phyloP scores from a whole-genome alignment of 2,329 filamentous ascomycete genomes.

The Daldinia sp. region DNA sequence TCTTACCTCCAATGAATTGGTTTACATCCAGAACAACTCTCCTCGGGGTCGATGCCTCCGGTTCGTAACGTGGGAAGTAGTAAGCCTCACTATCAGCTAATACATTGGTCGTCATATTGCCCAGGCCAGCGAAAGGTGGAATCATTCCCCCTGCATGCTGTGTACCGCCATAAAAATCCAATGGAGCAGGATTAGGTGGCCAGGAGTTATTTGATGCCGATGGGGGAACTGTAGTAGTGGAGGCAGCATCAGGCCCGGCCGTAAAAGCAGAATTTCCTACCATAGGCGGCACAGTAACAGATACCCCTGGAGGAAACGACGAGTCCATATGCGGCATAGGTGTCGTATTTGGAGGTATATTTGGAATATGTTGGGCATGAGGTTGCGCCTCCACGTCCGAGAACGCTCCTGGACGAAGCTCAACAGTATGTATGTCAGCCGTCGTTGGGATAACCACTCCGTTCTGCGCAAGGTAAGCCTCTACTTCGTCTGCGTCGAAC shows the following conservation, averaged over 20 bases:
- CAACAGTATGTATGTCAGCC: slow-evolving; percentile 70
- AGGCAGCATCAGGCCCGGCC: background rate
- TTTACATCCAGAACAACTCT: slow-evolving; percentile 38
- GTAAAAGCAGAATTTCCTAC: slow-evolving; percentile 14
- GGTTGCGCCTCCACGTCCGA: slow-evolving; percentile 39
- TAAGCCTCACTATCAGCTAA: slow-evolving; percentile 28
- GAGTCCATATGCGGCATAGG: slow-evolving; percentile 10
- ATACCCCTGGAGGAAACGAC: slow-evolving; percentile 1
- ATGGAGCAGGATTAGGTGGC: slow-evolving; percentile 21
- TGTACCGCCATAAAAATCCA: slow-evolving; percentile 11
- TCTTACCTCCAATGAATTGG: slow-evolving; percentile 36
- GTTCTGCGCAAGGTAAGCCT: slow-evolving; percentile 75
- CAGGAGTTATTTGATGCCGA: slow-evolving; percentile 10
- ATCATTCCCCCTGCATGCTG: slow-evolving; percentile 8
- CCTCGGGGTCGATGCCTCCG: slow-evolving; percentile 8
- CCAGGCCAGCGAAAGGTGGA: slow-evolving; percentile 28
- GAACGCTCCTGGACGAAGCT: slow-evolving; percentile 63
- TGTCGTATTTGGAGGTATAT: slow-evolving; percentile 18
- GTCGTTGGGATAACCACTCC: slow-evolving; percentile 72
- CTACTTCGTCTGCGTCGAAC: slow-evolving; percentile 81
- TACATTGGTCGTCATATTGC: slow-evolving; percentile 22
- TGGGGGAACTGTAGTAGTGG: background rate
- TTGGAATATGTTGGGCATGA: slow-evolving; percentile 27
- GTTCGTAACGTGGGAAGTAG: slow-evolving; percentile 23
- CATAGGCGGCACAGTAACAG: background rate